Percentiles rank a stretch among this genome's conserved stretches.
phyloP scores from a whole-genome alignment of 495 filamentous ascomycete species.

The Podospora pseudoanserina region DNA sequence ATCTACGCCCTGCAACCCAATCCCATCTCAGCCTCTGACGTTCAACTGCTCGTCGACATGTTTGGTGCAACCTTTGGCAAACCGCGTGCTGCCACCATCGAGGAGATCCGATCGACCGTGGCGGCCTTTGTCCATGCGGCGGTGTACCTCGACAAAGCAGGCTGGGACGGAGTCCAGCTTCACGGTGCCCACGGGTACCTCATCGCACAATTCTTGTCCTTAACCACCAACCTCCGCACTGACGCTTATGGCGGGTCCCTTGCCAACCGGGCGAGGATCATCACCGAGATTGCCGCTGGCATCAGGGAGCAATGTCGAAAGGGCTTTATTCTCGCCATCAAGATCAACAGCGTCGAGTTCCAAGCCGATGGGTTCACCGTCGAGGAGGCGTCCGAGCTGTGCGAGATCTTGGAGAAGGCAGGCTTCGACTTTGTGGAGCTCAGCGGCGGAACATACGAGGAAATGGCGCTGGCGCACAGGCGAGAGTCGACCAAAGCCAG shows the following conservation, averaged over 20 bases:
- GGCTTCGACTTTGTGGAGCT: slow-evolving; percentile 64
- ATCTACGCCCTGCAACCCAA: slow-evolving; percentile 46
- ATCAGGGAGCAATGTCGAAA: slow-evolving; percentile 43
- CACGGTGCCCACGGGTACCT: slow-evolving; percentile 64
- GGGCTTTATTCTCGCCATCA: slow-evolving; percentile 59
- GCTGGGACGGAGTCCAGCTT: slow-evolving; percentile 58
- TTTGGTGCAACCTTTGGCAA: slow-evolving; percentile 22
- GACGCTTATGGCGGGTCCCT: slow-evolving; percentile 61
- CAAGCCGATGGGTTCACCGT: slow-evolving; percentile 54
- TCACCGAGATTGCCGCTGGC: slow-evolving; percentile 50
- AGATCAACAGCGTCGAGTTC: slow-evolving; percentile 68
- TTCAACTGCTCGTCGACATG: slow-evolving; percentile 46
- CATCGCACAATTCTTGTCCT: slow-evolving; percentile 63
- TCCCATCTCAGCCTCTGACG: slow-evolving; percentile 58
- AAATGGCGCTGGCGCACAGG: slow-evolving; percentile 50
- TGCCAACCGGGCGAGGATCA: slow-evolving; percentile 53
- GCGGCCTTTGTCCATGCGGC: slow-evolving; percentile 54
- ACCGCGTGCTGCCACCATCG: slow-evolving; percentile 40
- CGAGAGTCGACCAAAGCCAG: slow-evolving; percentile 53
- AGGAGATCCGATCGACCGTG: slow-evolving; percentile 49
- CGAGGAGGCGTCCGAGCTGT: slow-evolving; percentile 55
- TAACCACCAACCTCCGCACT: slow-evolving; percentile 55
- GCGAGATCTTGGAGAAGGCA: slow-evolving; percentile 51
- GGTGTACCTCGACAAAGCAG: slow-evolving; percentile 54
- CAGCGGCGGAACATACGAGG: slow-evolving; percentile 60